phyloP scores from a whole-genome alignment of 108 stramenopile genomes.

The Parmales sp. region DNA sequence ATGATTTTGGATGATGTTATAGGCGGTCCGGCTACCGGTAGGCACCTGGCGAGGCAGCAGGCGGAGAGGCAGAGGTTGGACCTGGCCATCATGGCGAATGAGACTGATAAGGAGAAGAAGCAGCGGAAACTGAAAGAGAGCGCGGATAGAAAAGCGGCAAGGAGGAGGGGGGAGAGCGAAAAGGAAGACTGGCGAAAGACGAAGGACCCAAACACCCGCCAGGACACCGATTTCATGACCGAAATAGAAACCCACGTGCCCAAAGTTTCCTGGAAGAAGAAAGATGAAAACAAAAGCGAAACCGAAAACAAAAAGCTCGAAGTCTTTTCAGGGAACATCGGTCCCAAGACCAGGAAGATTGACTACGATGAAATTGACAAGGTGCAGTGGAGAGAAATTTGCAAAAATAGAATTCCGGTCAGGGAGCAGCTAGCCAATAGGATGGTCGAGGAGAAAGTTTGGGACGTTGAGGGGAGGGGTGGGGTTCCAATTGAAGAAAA shows the following conservation, averaged over 20 bases:
- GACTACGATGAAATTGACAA: background rate
- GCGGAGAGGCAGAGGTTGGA: background rate
- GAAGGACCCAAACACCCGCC: background rate
- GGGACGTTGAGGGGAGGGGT: background rate
- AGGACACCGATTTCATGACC: background rate
- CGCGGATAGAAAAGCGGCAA: background rate
- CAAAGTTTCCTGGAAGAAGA: too few relatives aligned
- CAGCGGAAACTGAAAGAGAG: background rate
- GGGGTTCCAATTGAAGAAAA: background rate
- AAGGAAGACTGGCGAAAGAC: conserved; percentile 8
- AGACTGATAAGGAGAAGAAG: background rate
- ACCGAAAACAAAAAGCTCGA: background rate
- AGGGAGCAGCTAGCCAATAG: background rate
- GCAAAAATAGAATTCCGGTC: background rate
- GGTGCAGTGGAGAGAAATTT: background rate
- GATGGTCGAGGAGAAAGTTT: background rate
- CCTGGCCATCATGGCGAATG: background rate
- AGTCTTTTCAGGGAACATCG: background rate
- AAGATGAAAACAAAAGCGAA: background rate
- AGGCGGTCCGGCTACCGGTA: background rate
- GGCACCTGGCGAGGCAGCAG: background rate
- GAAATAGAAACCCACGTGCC: background rate
- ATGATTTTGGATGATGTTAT: background rate
- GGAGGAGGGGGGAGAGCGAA: background rate
- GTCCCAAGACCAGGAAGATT: background rate